Percentiles rank a stretch among this genome's conserved stretches.
Evolutionary conservation across 306 rosid genomes (phyloP).

Genomic region (Inga laurina): DNA sequence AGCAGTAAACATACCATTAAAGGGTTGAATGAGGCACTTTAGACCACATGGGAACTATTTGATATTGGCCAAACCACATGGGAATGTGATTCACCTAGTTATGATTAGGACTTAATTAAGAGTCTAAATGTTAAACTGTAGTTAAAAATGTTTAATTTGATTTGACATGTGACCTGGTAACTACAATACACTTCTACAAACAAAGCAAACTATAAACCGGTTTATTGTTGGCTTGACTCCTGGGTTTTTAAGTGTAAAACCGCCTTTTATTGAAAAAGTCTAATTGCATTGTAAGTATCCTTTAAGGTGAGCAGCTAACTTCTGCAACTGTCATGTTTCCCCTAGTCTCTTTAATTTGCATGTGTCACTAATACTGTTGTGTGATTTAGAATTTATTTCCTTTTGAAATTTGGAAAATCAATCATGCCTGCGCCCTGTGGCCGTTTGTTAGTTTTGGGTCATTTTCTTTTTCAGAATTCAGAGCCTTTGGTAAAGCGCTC

Average conservation of each 20-base stretch:
- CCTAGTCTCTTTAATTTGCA: slow-evolving; percentile 6
- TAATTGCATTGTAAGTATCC: slow-evolving; percentile 4
- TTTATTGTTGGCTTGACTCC: slow-evolving; percentile 16
- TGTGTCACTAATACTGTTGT: neutral
- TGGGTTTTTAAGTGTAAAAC: neutral
- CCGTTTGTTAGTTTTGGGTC: slow-evolving; percentile 21
- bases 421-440: slow-evolving; percentile 3
- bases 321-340: neutral
- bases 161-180: slow-evolving; percentile 2
- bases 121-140: neutral
- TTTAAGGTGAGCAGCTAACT: slow-evolving; percentile 3
- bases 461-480: slow-evolving; percentile 11
- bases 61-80: neutral
- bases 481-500: slow-evolving; percentile 32
- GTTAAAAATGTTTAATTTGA: slow-evolving; percentile 10
- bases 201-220: slow-evolving; percentile 4
- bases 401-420: slow-evolving; percentile 17
- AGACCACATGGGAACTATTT: neutral
- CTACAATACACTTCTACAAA: slow-evolving; percentile 1
- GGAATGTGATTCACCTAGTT: neutral
- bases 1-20: neutral
- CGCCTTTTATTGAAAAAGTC: slow-evolving; percentile 13
- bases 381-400: slow-evolving; percentile 25
- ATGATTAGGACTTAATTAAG: slow-evolving; percentile 16
- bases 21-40: neutral